Conservation (phyloP, 1,139 yeast genomes). For the Sugiyamaella grinbergsii region DNA sequence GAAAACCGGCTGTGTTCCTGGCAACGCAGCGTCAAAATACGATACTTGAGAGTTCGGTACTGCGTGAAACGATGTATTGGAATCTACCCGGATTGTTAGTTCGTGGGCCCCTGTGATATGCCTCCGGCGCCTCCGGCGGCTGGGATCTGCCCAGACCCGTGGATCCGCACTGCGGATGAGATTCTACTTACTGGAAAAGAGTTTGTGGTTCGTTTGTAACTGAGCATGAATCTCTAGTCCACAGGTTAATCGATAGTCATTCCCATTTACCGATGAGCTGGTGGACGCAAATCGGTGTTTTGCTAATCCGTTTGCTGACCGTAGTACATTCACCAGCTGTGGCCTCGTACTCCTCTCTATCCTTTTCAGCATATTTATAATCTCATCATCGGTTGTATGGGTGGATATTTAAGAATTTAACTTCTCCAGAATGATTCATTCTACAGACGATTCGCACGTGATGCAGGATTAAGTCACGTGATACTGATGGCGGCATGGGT, state of each 20-base stretch:
- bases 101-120: slow-evolving; percentile 21
- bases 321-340: background rate
- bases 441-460: no score
- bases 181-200: slow-evolving; percentile 57
- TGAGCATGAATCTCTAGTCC: slow-evolving; percentile 96
- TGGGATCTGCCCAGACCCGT: slow-evolving; percentile 31
- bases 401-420: no score
- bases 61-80: slow-evolving; percentile 48
- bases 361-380: background rate
- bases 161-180: slow-evolving; percentile 20
- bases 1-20: slow-evolving; percentile 88
- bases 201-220: slow-evolving; percentile 67
- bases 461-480: no score
- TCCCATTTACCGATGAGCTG: background rate
- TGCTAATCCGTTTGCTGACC: no score
- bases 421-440: no score
- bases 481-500: no score
- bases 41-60: slow-evolving; percentile 72
- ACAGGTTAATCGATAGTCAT: slow-evolving; percentile 55
- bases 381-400: no score
- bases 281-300: background rate
- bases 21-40: slow-evolving; percentile 81
- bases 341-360: background rate
- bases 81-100: slow-evolving; percentile 29
- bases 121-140: slow-evolving; percentile 18